A percentile compares a stretch with the other conserved stretches of the same genome.
Conservation (phyloP, 2,329 filamentous ascomycete species). For the Fusarium lyarnte region DNA sequence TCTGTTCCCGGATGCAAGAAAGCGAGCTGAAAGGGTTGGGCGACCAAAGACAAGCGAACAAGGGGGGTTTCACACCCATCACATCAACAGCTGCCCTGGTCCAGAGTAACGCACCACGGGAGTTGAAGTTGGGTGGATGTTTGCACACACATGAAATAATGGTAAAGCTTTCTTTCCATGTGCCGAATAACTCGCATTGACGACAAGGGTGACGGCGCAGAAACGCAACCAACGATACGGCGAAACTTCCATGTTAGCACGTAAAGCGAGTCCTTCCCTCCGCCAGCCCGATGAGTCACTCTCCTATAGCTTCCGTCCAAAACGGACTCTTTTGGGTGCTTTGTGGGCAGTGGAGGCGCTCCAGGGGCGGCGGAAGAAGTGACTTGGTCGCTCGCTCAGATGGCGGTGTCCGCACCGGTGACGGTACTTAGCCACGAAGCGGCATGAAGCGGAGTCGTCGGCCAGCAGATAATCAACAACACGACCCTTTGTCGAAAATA, state of each 20-base stretch:
- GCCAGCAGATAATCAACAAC: slow-evolving; percentile 31
- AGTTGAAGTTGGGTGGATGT: slow-evolving; percentile 29
- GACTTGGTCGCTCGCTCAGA: slow-evolving; percentile 26
- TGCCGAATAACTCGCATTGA: slow-evolving; percentile 38
- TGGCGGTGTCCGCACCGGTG: slow-evolving; percentile 35
- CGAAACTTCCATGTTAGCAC: slow-evolving; percentile 15
- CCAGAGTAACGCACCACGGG: slow-evolving; percentile 31
- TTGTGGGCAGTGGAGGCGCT: slow-evolving; percentile 34
- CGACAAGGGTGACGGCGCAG: slow-evolving; percentile 21
- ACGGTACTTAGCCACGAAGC: slow-evolving; percentile 34
- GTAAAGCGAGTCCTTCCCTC: slow-evolving; percentile 18
- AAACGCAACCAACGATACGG: slow-evolving; percentile 17
- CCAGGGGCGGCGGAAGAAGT: slow-evolving; percentile 24
- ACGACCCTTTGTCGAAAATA: slow-evolving; percentile 7
- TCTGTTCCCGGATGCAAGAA: slow-evolving; percentile 36
- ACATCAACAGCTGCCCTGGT: slow-evolving; percentile 5
- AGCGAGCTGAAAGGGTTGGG: slow-evolving; percentile 30
- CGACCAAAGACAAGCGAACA: slow-evolving; percentile 24
- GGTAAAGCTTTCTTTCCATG: slow-evolving; percentile 28
- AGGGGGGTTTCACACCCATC: slow-evolving; percentile 24
- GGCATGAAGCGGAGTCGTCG: slow-evolving; percentile 34
- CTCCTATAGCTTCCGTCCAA: slow-evolving; percentile 12
- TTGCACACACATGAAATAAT: slow-evolving; percentile 23
- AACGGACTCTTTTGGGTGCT: slow-evolving; percentile 23
- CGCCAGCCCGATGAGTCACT: slow-evolving; percentile 40